These are phyloP conservation scores for Piper longum DNA, from an alignment of 164 flowering plant species.

Conservation along the genomic window DNA sequence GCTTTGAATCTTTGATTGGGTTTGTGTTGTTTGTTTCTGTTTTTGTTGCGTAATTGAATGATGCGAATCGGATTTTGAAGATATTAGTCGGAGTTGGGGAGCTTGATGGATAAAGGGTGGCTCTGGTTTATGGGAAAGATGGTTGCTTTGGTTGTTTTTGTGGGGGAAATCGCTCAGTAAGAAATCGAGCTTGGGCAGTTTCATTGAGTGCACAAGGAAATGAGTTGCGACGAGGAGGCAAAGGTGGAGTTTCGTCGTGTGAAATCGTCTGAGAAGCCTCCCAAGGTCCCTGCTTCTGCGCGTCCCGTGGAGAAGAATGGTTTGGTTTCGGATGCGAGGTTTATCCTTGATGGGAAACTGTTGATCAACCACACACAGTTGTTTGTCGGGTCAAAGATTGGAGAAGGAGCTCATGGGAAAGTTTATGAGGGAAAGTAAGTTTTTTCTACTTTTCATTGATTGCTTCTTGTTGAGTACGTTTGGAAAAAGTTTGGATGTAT, in stretches of 20 bases:
- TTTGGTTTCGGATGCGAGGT: conserved; percentile 14
- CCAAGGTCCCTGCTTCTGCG: not conserved
- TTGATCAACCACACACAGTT: conserved; percentile 64
- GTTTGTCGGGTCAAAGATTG: conserved; percentile 67
- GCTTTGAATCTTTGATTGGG: not conserved
- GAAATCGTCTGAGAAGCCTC: conserved; percentile 1
- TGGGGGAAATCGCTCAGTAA: not conserved
- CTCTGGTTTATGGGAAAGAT: not conserved
- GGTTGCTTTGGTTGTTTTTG: not conserved
- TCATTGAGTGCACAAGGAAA: conserved; percentile 10
- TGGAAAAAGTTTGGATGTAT: not conserved
- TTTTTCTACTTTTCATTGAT: not conserved
- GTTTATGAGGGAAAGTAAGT: conserved; percentile 90
- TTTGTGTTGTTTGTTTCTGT: not conserved
- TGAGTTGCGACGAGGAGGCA: conserved; percentile 32
- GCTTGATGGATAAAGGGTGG: not conserved
- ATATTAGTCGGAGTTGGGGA: not conserved
- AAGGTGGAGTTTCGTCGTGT: conserved; percentile 12
- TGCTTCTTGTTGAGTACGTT: conserved; percentile 1
- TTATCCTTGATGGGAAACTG: conserved; percentile 43
- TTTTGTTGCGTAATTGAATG: too few species aligned
- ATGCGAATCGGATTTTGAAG: too few species aligned
- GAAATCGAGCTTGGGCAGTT: not conserved
- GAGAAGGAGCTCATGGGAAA: conserved; percentile 93
- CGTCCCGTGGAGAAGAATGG: conserved; percentile 20